A percentile compares a stretch with the other conserved stretches of the same genome.
These are phyloP conservation scores for Leptodermis oblonga DNA, from an alignment of 257 asterid genomes.

Conservation along the genomic window DNA sequence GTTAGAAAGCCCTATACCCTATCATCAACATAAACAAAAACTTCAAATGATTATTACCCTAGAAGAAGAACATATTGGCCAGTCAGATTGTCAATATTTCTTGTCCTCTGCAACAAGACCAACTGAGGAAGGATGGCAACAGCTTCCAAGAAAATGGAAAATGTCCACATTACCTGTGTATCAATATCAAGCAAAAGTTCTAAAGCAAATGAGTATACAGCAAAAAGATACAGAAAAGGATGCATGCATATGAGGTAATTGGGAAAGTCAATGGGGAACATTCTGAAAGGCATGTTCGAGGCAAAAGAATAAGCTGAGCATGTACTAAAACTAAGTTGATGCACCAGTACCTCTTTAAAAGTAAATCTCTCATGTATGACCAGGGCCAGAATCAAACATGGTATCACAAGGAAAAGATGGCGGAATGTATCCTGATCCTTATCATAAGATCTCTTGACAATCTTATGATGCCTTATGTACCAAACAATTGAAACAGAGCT, in stretches of 20 bases:
- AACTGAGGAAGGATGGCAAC: conserved; percentile 91
- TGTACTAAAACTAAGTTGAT: too few relatives aligned
- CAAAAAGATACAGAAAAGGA: neutral
- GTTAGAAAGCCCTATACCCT: neutral
- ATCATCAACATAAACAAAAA: neutral
- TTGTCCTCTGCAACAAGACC: conserved; percentile 77
- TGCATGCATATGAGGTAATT: neutral
- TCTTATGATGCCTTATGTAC: conserved; percentile 79
- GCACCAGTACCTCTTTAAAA: conserved; percentile 53
- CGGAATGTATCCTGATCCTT: conserved; percentile 90
- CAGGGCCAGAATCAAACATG: conserved; percentile 66
- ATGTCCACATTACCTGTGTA: conserved; percentile 72
- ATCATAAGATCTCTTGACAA: conserved; percentile 82
- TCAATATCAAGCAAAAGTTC: conserved; percentile 8
- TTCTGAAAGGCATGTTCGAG: neutral
- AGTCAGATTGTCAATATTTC: conserved; percentile 84
- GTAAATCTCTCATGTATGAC: conserved; percentile 63
- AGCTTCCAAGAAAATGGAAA: conserved; percentile 79
- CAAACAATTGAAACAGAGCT: conserved; percentile 82
- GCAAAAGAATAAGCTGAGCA: neutral
- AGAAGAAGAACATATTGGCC: conserved; percentile 83
- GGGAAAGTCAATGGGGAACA: neutral
- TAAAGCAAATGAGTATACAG: conserved; percentile 3
- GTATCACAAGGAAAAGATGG: conserved; percentile 60
- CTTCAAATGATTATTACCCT: conserved; percentile 40